Conservation (phyloP, 2,329 filamentous ascomycete species). For the Talaromyces funiculosus region DNA sequence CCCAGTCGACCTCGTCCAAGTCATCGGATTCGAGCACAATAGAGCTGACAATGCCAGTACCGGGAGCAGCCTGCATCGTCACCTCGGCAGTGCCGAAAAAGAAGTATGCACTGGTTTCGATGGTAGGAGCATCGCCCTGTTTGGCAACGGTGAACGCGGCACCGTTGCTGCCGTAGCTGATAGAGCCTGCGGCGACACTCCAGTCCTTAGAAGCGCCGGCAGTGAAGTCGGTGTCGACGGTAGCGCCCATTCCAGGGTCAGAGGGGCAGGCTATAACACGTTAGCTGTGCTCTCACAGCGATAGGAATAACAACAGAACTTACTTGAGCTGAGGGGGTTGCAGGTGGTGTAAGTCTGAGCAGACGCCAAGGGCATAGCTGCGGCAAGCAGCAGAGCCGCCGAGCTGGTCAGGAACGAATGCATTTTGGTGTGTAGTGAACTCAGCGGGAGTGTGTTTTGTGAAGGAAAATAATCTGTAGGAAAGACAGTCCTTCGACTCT, state of each 20-base stretch:
- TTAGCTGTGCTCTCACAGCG: not conserved
- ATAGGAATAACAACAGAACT: conserved; percentile 13
- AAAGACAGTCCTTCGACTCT: not conserved
- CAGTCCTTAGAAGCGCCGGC: conserved; percentile 64
- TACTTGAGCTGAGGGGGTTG: conserved; percentile 52
- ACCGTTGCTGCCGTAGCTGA: conserved; percentile 64
- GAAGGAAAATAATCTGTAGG: not conserved
- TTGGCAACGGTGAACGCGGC: conserved; percentile 72
- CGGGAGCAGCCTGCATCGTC: conserved; percentile 76
- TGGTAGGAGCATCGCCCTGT: conserved; percentile 77
- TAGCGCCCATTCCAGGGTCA: conserved; percentile 60
- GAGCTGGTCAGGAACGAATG: conserved; percentile 23
- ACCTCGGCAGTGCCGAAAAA: conserved; percentile 93
- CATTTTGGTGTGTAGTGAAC: conserved; percentile 20
- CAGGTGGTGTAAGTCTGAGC: conserved; percentile 74
- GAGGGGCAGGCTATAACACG: conserved; percentile 53
- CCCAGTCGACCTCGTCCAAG: conserved; percentile 91
- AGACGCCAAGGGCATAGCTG: conserved; percentile 26
- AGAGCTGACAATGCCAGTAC: conserved; percentile 85
- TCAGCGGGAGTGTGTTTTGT: not conserved
- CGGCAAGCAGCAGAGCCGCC: conserved; percentile 25
- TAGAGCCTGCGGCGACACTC: conserved; percentile 48
- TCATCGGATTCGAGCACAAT: conserved; percentile 88
- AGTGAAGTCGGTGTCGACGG: conserved; percentile 35
- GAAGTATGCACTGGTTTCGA: conserved; percentile 89